These are phyloP conservation scores for Flagelloscypha sp. DNA, from an alignment of 768 basidiomycete species.

Conservation along the genomic window DNA sequence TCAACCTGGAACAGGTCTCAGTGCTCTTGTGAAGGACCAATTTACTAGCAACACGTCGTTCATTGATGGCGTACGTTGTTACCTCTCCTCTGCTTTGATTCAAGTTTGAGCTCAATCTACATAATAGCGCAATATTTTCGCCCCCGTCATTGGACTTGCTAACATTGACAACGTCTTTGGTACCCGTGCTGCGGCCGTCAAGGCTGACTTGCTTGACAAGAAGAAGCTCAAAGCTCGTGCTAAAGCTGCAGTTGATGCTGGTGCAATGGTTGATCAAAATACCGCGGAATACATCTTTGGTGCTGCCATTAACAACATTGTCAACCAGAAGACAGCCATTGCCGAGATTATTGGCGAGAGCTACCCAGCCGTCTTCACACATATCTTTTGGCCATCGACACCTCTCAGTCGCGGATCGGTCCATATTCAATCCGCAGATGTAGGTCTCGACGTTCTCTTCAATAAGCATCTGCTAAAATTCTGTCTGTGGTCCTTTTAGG, in stretches of 20 bases:
- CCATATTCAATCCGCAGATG: constrained; percentile 8
- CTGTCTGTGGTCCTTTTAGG: not conserved
- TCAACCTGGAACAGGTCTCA: constrained; percentile 10
- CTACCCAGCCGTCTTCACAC: constrained; percentile 5
- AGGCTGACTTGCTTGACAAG: constrained; percentile 4
- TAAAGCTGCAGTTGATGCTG: constrained; percentile 7
- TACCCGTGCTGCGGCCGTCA: not conserved
- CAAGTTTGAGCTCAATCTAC: too few species aligned
- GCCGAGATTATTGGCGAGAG: constrained; percentile 8
- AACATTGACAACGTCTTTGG: constrained; percentile 9
- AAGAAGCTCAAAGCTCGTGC: constrained; percentile 4
- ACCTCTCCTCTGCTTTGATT: too few species aligned
- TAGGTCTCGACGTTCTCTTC: too few species aligned
- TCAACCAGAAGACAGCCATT: constrained; percentile 8
- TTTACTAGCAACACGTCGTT: constrained; percentile 4
- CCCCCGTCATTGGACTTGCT: constrained; percentile 9
- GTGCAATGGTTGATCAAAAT: constrained; percentile 4
- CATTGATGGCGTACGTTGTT: constrained; percentile 8
- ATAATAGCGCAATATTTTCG: too few species aligned
- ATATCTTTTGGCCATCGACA: constrained; percentile 2
- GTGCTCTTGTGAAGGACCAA: constrained; percentile 6
- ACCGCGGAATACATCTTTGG: constrained; percentile 6
- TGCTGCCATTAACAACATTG: constrained; percentile 6
- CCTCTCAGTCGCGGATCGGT: constrained; percentile 6
- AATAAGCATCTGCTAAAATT: too few species aligned